Conservation (phyloP, 129 eudicot genomes). For the Tanacetum coccineum region DNA sequence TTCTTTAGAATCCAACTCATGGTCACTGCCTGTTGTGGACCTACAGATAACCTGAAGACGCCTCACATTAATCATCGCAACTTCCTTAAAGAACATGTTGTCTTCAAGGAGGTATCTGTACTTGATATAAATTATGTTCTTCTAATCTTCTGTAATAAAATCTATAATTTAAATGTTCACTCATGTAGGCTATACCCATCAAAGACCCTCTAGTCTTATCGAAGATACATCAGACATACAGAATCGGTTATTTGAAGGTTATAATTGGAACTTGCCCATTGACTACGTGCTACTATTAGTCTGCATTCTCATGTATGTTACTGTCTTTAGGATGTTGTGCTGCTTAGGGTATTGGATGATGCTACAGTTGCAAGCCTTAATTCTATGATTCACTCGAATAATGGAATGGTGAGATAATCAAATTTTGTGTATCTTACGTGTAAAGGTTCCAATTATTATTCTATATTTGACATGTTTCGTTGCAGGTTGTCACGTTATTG, state of each 20-base stretch:
- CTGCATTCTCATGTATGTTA: constrained; percentile 11
- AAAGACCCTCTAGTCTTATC: constrained; percentile 78
- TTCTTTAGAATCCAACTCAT: too few relatives aligned
- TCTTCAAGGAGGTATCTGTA: constrained; percentile 74
- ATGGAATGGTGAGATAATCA: constrained; percentile 61
- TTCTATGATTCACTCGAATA: constrained; percentile 82
- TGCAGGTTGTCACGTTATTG: constrained; percentile 79
- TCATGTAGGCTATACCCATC: constrained; percentile 77
- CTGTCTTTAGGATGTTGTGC: constrained; percentile 66
- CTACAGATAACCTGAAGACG: constrained; percentile 64
- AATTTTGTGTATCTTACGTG: background rate
- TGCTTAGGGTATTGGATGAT: constrained; percentile 80
- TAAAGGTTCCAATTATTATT: background rate
- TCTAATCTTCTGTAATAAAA: background rate
- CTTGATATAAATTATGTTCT: background rate
- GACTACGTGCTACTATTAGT: background rate
- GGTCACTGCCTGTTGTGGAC: constrained; percentile 21
- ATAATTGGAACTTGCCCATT: constrained; percentile 3
- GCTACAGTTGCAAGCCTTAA: constrained; percentile 65
- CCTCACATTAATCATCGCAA: constrained; percentile 70
- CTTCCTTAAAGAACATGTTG: constrained; percentile 81
- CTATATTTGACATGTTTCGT: constrained; percentile 12
- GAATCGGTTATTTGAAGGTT: constrained; percentile 86
- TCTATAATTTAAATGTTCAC: constrained; percentile 5
- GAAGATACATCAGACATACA: constrained; percentile 89